Base-by-base conservation (phyloP, 257 asterid genomes). In the Solanum ahanhuiri region DNA sequence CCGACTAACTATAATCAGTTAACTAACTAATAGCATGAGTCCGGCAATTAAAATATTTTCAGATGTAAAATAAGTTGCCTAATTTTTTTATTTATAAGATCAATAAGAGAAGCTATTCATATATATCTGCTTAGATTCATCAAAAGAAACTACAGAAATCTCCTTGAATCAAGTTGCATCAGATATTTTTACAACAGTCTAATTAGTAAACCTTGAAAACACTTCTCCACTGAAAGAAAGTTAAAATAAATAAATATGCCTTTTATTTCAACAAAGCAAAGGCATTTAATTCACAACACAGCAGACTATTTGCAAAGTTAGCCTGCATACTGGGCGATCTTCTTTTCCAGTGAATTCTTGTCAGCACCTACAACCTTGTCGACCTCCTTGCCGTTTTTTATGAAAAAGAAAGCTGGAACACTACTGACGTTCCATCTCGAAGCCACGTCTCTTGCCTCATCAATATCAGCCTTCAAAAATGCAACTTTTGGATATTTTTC, bases 391-490 rank as follows among this genome's bases (percentile, higher is more conserved):
- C 95, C 96, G 3, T 95, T 87, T 90, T 89, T 93, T 54, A 95
- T 73, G 9, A 92, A 91, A 92, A 92, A 91, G 91, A 96, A 96
- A 79, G 92, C 86, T 2, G 98, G 99, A 45, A 95, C 87, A 25
- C 95, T 92, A 90, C 94, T 94, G 41, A 93, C 20, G 4, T 91
- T 86, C 92, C 94, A 93, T 84, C 86, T 86, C 3, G 85, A 82
- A 87, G 96, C 99, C 9, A 90, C 96, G 9, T 90, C 95, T 9
- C 37, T 48, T 4, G 93, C 95, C 93, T 92, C 93, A 6, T 96
- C 98, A 8, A 96, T 87, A 75, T 96, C 98, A 45, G 89, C 92
- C 90, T 94, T 95, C 85, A 96, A 48, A 84, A 96, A 95, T 45
- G 93, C 95, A 2, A 86, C 91, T 66, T 88, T 92, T 7, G 92